These are phyloP conservation scores for Tylopilus intermedius DNA, from an alignment of 768 basidiomycete species.

Conservation along the genomic window DNA sequence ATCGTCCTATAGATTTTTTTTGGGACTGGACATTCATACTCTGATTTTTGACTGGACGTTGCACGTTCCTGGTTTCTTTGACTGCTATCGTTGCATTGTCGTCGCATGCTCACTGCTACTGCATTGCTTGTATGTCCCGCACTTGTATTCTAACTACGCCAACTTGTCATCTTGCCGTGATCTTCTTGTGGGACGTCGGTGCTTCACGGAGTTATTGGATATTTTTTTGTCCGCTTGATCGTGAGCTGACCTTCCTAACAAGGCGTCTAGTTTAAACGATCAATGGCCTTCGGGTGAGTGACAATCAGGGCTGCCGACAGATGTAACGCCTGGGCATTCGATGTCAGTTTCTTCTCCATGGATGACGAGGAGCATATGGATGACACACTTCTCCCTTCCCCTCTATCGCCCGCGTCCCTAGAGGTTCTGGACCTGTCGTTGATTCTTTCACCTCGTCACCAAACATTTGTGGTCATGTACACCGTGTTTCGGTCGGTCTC, in stretches of 20 bases:
- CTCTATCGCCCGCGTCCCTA: slow-evolving; percentile 5
- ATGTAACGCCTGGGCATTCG: neutral
- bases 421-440: slow-evolving; percentile 11
- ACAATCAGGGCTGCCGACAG: slow-evolving; percentile 14
- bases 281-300: slow-evolving; percentile 1
- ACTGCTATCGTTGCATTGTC: slow-evolving; percentile 12
- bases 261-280: slow-evolving; percentile 9
- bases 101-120: slow-evolving; percentile 7
- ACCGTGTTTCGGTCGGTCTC: slow-evolving; percentile 6
- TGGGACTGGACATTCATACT: slow-evolving; percentile 11
- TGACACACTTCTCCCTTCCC: neutral
- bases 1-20: slow-evolving; percentile 12
- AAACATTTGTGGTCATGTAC: slow-evolving; percentile 9
- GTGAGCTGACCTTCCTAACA: slow-evolving; percentile 16
- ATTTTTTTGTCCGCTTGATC: slow-evolving; percentile 5
- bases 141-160: slow-evolving; percentile 15
- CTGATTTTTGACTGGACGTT: slow-evolving; percentile 4
- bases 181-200: neutral
- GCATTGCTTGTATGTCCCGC: slow-evolving; percentile 10
- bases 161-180: slow-evolving; percentile 13
- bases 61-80: neutral
- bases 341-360: slow-evolving; percentile 2
- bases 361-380: slow-evolving; percentile 4
- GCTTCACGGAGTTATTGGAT: slow-evolving; percentile 20
- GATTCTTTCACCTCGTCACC: slow-evolving; percentile 8